A percentile compares a stretch with the other conserved stretches of the same genome.
Evolutionary conservation across 169 alveolate species (phyloP).

Genomic region (Eimeria sp.): DNA sequence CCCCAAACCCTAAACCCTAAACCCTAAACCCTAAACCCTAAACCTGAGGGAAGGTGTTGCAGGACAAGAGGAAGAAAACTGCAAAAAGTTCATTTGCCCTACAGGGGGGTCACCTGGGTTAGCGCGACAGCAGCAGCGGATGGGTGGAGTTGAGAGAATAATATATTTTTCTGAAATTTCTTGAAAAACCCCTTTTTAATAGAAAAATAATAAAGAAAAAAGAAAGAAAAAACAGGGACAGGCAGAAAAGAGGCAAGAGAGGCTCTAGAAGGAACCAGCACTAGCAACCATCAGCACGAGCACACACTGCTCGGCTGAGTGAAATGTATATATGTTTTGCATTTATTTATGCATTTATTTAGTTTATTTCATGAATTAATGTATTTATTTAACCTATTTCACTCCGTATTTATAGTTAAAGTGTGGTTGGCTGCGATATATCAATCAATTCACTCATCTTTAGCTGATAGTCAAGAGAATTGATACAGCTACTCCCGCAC

Average conservation of each 20-base stretch:
- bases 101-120: not conserved
- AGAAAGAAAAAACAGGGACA: not conserved
- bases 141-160: not conserved
- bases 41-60: not conserved
- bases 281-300: not conserved
- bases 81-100: constrained; percentile 11
- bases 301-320: not conserved
- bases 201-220: not conserved
- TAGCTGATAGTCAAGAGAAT: no score
- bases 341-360: no score
- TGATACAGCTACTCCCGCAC: not conserved
- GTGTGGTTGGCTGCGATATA: no score
- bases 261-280: not conserved
- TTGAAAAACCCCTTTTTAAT: not conserved
- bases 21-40: no score
- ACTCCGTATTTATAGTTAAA: no score
- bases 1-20: no score
- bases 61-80: not conserved
- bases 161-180: not conserved
- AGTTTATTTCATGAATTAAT: no score
- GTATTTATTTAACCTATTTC: no score
- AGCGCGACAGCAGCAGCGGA: not conserved
- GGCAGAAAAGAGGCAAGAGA: not conserved
- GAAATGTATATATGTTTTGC: not conserved
- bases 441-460: no score